Evolutionary conservation across 164 flowering plant species (phyloP), one percentile per base, ranked within the genome.

Genomic region (Platanus orientalis): DNA sequence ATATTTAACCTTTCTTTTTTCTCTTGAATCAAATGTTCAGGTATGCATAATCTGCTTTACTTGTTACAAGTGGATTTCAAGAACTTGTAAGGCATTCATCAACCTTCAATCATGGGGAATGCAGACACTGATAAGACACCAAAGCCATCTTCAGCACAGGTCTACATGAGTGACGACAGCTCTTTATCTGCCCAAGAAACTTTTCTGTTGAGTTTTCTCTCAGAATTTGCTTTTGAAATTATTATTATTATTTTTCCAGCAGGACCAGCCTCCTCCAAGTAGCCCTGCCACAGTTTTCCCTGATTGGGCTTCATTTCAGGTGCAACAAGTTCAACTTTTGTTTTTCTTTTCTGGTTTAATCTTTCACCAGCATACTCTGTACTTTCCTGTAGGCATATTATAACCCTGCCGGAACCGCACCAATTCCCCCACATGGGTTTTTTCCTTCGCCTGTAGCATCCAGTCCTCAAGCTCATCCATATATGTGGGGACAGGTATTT

Each of bases 401-500:
- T 66, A 74, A 74, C 36, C 59, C 77, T 69, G 71, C 65, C 44
- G 77, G 77, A 29, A 70, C 77, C 23, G 65, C 74, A 53, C 77
- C 77, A n/a, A 66, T 74, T 20, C 69, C 77, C 13, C 69, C 71
- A 36, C 77, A 73, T 60, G 70, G 63, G 28, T 70, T 55, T 55
- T 66, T 72, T 26, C 72, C 68, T 72, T 55, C 72, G 32, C 57
- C 72, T 56, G 62, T 68, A 19, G 65, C 69, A 54, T 72, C 76
- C 19, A 56, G 72, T 55, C 76, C 76, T 56, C 76, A 73, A 68
- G 64, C 66, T 58, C 77, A 74, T 66, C 71, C 73, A 47, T 74
- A 69, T 49, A 70, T 74, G 73, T 74, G 77, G 77, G 73, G 77
- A 40, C 77, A 70, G 77, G 77, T 74, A 69, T 47, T 52, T 53